Conservation (phyloP, 2,329 filamentous ascomycete genomes). For the Colletotrichum godetiae region DNA sequence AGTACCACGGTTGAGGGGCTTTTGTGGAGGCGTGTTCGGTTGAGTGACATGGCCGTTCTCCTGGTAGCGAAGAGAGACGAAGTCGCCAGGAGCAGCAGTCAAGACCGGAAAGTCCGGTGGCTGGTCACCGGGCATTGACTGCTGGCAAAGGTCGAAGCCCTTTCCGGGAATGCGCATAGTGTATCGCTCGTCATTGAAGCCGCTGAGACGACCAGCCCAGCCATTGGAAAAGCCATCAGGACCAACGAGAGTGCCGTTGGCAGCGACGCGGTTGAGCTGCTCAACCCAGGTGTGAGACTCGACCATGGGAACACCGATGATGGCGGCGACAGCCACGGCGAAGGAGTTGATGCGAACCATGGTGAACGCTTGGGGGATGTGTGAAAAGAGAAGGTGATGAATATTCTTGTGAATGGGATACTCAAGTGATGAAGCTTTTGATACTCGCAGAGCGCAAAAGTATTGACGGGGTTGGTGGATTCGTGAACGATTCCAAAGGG, state of each 20-base stretch:
- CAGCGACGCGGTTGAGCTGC: constrained; percentile 75
- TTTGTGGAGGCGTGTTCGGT: constrained; percentile 65
- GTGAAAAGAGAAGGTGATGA: not conserved
- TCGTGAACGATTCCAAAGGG: not conserved
- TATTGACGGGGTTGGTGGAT: not conserved
- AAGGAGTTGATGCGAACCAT: constrained; percentile 34
- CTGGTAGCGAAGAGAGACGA: constrained; percentile 74
- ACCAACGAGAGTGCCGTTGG: constrained; percentile 80
- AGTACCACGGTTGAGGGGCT: constrained; percentile 75
- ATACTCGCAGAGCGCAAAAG: not conserved
- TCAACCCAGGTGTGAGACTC: constrained; percentile 87
- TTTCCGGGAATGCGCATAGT: constrained; percentile 72
- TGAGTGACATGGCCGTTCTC: constrained; percentile 83
- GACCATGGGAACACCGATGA: constrained; percentile 37
- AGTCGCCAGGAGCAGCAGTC: constrained; percentile 68
- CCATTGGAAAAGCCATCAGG: constrained; percentile 80
- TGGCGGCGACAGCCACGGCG: constrained; percentile 45
- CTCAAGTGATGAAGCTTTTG: not conserved
- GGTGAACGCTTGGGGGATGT: constrained; percentile 9
- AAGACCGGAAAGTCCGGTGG: constrained; percentile 68
- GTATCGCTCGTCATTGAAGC: constrained; percentile 68
- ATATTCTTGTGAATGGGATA: not conserved
- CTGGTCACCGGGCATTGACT: constrained; percentile 15
- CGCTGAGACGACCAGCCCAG: constrained; percentile 68
- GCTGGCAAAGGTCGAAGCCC: constrained; percentile 41